phyloP scores from a whole-genome alignment of 2,329 filamentous ascomycete species.

The Alternaria triticimaculans region DNA sequence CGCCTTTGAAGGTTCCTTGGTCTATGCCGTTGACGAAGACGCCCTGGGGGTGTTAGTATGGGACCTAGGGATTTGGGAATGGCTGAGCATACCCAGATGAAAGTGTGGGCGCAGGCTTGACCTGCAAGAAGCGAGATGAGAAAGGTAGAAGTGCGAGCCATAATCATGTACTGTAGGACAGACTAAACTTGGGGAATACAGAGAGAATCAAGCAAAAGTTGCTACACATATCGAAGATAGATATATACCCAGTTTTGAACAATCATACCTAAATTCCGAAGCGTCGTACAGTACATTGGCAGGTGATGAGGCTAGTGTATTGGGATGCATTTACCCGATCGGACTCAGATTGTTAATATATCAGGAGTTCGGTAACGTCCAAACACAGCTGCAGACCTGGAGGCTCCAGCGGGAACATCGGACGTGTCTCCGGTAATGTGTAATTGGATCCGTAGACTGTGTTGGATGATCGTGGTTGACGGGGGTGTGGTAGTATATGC shows the following conservation, averaged over 20 bases:
- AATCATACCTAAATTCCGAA: background rate
- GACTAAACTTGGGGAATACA: background rate
- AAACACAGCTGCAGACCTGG: slow-evolving; percentile 3
- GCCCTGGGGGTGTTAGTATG: slow-evolving; percentile 17
- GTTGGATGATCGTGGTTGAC: background rate
- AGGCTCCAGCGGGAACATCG: slow-evolving; percentile 9
- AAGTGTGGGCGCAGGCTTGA: slow-evolving; percentile 22
- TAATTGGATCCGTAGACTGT: background rate
- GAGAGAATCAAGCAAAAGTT: too few species aligned
- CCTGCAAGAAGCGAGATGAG: slow-evolving; percentile 25
- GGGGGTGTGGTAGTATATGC: background rate
- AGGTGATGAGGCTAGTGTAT: slow-evolving; percentile 12
- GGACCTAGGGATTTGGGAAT: fast-evolving
- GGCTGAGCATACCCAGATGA: too few species aligned
- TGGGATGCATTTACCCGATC: slow-evolving; percentile 27
- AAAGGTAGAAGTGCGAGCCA: slow-evolving; percentile 19
- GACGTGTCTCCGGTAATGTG: slow-evolving; percentile 6
- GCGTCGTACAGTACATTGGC: background rate
- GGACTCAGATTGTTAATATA: slow-evolving; percentile 26
- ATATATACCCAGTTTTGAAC: slow-evolving; percentile 8
- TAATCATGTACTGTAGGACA: background rate
- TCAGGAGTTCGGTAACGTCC: background rate
- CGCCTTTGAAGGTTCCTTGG: slow-evolving; percentile 37
- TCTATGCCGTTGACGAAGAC: slow-evolving; percentile 42
- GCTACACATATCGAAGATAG: background rate